A percentile compares a stretch with the other conserved stretches of the same genome.
These are phyloP conservation scores for Coniochaeta sp. DNA, from an alignment of 2,329 filamentous ascomycete species.

Conservation along the genomic window DNA sequence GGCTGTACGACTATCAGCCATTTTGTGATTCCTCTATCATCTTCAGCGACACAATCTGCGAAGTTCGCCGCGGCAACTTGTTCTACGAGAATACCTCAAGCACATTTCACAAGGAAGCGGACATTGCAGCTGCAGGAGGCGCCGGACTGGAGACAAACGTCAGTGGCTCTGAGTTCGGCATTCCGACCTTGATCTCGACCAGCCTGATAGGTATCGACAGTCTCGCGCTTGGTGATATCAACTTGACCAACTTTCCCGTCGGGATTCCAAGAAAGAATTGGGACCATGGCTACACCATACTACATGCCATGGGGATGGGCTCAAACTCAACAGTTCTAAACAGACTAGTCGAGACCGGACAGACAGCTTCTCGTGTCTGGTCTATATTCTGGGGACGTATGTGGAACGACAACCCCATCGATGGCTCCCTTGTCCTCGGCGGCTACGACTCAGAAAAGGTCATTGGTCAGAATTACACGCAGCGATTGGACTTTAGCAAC, in stretches of 20 bases:
- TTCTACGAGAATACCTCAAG: constrained; percentile 12
- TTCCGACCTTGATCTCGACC: background rate
- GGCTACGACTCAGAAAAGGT: constrained; percentile 25
- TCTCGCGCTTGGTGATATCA: background rate
- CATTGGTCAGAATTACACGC: constrained; percentile 19
- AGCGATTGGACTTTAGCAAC: constrained; percentile 15
- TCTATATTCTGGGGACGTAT: constrained; percentile 27
- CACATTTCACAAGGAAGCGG: constrained; percentile 6
- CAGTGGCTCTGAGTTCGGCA: background rate
- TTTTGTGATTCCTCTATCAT: constrained; percentile 19
- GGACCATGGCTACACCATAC: constrained; percentile 18
- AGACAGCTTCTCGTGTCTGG: constrained; percentile 21
- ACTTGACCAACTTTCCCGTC: constrained; percentile 12
- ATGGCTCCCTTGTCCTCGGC: constrained; percentile 23
- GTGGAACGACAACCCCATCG: constrained; percentile 17
- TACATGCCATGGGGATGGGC: constrained; percentile 20
- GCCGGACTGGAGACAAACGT: constrained; percentile 5
- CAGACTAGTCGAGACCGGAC: constrained; percentile 9
- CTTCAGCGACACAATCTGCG: constrained; percentile 20
- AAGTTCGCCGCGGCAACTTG: constrained; percentile 13
- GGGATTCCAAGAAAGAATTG: constrained; percentile 18
- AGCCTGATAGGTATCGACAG: background rate
- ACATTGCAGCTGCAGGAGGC: constrained; percentile 10
- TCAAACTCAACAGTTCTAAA: constrained; percentile 23
- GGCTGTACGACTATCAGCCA: constrained; percentile 20